phyloP scores from a whole-genome alignment of 129 eudicot genomes.

The Flaveria ramosissima region DNA sequence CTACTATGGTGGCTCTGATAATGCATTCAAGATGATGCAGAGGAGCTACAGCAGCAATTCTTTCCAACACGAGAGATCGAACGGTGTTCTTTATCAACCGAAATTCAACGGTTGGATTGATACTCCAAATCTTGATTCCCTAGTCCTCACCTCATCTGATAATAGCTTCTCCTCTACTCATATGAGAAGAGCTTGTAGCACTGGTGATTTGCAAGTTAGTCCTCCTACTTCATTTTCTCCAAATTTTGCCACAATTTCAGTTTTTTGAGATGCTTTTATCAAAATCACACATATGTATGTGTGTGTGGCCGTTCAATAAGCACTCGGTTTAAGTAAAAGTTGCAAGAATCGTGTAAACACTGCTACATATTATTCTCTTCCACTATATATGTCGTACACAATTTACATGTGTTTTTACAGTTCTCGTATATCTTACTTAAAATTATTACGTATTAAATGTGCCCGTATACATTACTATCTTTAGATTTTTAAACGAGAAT shows the following conservation, averaged over 20 bases:
- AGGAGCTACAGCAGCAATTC: slow-evolving; percentile 80
- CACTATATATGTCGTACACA: background rate
- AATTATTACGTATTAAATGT: background rate
- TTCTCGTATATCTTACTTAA: background rate
- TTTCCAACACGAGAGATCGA: slow-evolving; percentile 50
- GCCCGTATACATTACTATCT: background rate
- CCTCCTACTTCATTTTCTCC: slow-evolving; percentile 17
- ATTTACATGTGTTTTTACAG: background rate
- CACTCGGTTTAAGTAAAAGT: background rate
- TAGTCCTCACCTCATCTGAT: slow-evolving; percentile 48
- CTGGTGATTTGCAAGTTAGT: slow-evolving; percentile 92
- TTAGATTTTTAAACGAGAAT: too few relatives aligned
- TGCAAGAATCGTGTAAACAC: background rate
- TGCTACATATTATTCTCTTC: background rate
- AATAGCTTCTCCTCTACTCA: slow-evolving; percentile 47
- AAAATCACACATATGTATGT: background rate
- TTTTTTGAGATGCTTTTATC: slow-evolving; percentile 4
- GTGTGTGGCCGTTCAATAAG: background rate
- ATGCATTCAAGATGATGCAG: slow-evolving; percentile 71
- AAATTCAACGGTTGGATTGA: slow-evolving; percentile 47
- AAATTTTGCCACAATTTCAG: background rate
- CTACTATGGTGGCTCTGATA: slow-evolving; percentile 44
- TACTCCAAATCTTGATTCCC: slow-evolving; percentile 42
- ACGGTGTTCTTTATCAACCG: slow-evolving; percentile 53
- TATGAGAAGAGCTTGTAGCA: slow-evolving; percentile 87